Percentiles rank a stretch among this genome's conserved stretches.
Conservation (phyloP, 371 early-diverging fungal genomes). For the Saksenaea oblongispora region DNA sequence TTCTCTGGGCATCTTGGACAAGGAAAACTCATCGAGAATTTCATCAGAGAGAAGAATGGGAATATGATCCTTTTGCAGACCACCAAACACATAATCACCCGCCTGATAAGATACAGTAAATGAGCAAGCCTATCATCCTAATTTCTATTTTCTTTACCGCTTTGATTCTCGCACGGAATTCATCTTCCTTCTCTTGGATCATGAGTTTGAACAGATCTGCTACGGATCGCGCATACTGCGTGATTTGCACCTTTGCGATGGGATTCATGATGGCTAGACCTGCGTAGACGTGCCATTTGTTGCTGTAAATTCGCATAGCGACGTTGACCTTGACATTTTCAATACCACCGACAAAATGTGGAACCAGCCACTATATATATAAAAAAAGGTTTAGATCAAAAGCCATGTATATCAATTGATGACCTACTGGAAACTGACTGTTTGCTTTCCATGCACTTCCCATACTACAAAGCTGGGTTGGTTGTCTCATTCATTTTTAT, state of each 20-base stretch:
- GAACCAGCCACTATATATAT: conserved; percentile 74
- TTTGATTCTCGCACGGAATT: conserved; percentile 74
- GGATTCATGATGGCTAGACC: conserved; percentile 95
- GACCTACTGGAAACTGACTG: conserved; percentile 74
- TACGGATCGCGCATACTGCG: conserved; percentile 87
- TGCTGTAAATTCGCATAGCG: conserved; percentile 88
- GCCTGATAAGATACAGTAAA: conserved; percentile 44
- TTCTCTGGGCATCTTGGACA: conserved; percentile 81
- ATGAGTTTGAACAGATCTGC: conserved; percentile 90
- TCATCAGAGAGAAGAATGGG: conserved; percentile 81
- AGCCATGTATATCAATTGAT: background rate
- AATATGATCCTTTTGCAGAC: conserved; percentile 54
- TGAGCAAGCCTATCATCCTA: background rate
- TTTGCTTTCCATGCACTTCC: conserved; percentile 93
- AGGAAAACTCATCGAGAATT: conserved; percentile 83
- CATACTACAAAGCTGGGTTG: conserved; percentile 56
- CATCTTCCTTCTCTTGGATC: conserved; percentile 85
- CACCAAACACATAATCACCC: conserved; percentile 86
- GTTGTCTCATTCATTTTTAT: background rate
- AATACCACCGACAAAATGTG: conserved; percentile 87
- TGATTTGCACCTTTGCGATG: conserved; percentile 80
- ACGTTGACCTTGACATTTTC: conserved; percentile 96
- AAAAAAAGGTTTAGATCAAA: background rate
- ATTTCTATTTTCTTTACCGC: conserved; percentile 29
- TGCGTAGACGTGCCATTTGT: conserved; percentile 97